These are phyloP conservation scores for Dryadomyces quercivorus DNA, from an alignment of 2,329 filamentous ascomycete genomes.

Conservation along the genomic window DNA sequence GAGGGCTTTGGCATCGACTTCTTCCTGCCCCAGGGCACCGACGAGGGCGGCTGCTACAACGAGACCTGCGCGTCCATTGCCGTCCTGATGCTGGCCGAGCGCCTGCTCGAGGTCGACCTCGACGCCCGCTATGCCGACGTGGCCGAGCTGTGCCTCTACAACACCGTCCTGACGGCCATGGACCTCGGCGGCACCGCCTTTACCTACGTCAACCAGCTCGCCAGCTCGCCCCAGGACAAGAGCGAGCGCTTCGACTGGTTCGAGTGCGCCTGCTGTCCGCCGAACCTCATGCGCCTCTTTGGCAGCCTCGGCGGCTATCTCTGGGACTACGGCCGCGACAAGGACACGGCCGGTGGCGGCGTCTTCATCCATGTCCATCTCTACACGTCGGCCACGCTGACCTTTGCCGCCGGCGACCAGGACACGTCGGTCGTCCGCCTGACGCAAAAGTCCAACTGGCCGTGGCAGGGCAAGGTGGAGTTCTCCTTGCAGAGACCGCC, in stretches of 20 bases:
- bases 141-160: conserved; percentile 50
- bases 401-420: conserved; percentile 21
- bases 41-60: conserved; percentile 50
- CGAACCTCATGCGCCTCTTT: conserved; percentile 43
- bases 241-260: conserved; percentile 45
- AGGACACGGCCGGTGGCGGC: background rate
- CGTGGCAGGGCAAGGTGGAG: conserved; percentile 39
- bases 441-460: conserved; percentile 41
- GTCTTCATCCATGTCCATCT: conserved; percentile 40
- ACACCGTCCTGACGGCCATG: conserved; percentile 46
- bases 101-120: conserved; percentile 40
- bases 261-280: conserved; percentile 46
- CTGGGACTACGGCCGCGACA: conserved; percentile 28
- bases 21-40: conserved; percentile 44
- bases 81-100: conserved; percentile 47
- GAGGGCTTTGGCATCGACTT: conserved; percentile 49
- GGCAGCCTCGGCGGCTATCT: conserved; percentile 45
- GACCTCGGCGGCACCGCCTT: conserved; percentile 42
- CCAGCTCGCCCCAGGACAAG: conserved; percentile 35
- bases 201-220: conserved; percentile 50
- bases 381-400: conserved; percentile 36
- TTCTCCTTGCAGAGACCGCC: conserved; percentile 27
- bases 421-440: conserved; percentile 22
- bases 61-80: conserved; percentile 50
- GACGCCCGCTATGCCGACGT: conserved; percentile 42